Evolutionary conservation across 192 early-diverging fungal genomes (phyloP).

Genomic region (Coemansia pectinata): DNA sequence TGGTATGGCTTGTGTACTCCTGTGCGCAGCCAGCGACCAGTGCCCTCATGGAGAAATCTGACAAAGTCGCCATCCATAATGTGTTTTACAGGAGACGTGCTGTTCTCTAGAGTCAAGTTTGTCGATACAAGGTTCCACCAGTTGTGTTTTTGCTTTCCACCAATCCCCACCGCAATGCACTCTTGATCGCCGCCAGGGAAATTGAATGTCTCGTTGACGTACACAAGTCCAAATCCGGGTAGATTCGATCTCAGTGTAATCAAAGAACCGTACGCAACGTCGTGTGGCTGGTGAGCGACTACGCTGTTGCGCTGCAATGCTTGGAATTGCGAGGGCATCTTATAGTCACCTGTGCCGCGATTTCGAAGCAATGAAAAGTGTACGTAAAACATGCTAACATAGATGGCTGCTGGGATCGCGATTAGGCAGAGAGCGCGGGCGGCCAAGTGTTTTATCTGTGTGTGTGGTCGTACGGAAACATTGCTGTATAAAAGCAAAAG

Average conservation of each 20-base stretch:
- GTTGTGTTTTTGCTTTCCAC: slow-evolving; percentile 35
- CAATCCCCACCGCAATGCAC: slow-evolving; percentile 23
- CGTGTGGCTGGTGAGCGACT: slow-evolving; percentile 41
- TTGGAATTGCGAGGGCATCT: slow-evolving; percentile 89
- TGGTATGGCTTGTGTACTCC: background rate
- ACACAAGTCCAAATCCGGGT: slow-evolving; percentile 34
- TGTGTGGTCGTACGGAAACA: slow-evolving; percentile 56
- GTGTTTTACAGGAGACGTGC: slow-evolving; percentile 10
- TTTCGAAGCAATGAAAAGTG: slow-evolving; percentile 82
- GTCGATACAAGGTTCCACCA: slow-evolving; percentile 30
- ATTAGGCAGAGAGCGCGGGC: slow-evolving; percentile 84
- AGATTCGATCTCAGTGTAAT: slow-evolving; percentile 37
- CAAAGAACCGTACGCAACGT: slow-evolving; percentile 27
- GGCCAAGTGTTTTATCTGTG: slow-evolving; percentile 73
- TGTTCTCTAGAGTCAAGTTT: slow-evolving; percentile 6
- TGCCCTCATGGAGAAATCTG: slow-evolving; percentile 58
- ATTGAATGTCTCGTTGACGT: slow-evolving; percentile 21
- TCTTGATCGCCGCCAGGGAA: slow-evolving; percentile 17
- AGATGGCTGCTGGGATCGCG: slow-evolving; percentile 69
- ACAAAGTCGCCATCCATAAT: slow-evolving; percentile 22
- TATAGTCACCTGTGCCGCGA: slow-evolving; percentile 88
- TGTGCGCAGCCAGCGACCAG: slow-evolving; percentile 49
- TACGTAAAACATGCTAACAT: slow-evolving; percentile 82
- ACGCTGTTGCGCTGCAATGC: slow-evolving; percentile 77
- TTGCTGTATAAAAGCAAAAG: slow-evolving; percentile 83